Base-by-base conservation (phyloP, 345 rosid species). In the Acer yangbiense region DNA sequence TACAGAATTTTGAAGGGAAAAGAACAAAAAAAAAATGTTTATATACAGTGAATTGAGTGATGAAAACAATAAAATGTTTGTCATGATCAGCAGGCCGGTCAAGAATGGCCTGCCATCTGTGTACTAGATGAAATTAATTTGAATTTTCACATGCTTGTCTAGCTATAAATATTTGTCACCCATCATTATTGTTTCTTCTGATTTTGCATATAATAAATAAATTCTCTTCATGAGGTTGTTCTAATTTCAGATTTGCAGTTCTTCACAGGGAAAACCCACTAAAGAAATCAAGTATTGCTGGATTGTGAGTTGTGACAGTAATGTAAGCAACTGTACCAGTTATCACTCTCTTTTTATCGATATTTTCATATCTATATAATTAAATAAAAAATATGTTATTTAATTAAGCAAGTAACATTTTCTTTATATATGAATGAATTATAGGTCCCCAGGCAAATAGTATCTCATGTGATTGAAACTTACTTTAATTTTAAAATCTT, bases 171-270 rank as follows among this genome's bases (percentile, higher is more conserved):
- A 61, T 72, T 41, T 20, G 7, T 23, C 41, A 55, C 17, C 44
- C 68, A 73, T 60, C 55, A 41, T 8, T 73, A 16, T 61, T 21
- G 64, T 60, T 57, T 55, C 41, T 23, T 57, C 52, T 5, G 32
- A 72, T 29, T 63, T 35, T 72, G 75, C 65, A n/a, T 73, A 17
- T 21, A 74, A 74, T 63, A 63, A 74, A 44, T 74, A 63, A 74
- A 23, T 74, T 44, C 4, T 57, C 44, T 16, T 17, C 43, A 9
- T 58, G 55, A 64, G 39, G 25, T 21, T 21, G 4, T 62, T 73
- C 41, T 27, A 17, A 32, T 20, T 58, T 58, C 46, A 46, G 14
- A 35, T 35, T 46, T 46, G 1, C 13, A 60, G 8, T 57, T 57
- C 62, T 17, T 6, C 1, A 20, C 21, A 21, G 21, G 20, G 27